Base-by-base conservation (phyloP, 768 basidiomycete species). In the Xanthoconium stramineum region DNA sequence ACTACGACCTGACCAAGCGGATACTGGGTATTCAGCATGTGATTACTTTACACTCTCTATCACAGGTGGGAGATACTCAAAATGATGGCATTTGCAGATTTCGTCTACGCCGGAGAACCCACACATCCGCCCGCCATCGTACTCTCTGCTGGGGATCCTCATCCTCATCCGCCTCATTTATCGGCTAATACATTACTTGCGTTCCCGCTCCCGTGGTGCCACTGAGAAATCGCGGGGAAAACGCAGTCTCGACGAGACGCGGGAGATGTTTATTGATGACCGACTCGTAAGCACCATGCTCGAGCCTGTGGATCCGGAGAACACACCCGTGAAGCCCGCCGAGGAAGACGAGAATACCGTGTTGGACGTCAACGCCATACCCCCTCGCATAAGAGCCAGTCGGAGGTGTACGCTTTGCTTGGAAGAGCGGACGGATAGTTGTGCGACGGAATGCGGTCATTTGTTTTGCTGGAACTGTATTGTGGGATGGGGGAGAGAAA, bases 391-490 rank as follows among this genome's bases (percentile, higher is more conserved):
- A 3, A 76, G 88, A 51, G 82, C 80, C 12, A 77, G 82, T 10
- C 76, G 91, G 65, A 86, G 79, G 57, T 94, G 92, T 60, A 91
- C 91, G 6, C 77, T 94, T 29, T 94, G 92, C 65, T 72, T 94
- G 49, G 92, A 94, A 62, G 89, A 92, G 69, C 79, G 92, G 62
- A 91, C 88, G 0, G 82, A 85, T 55, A 91, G 84, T 61, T 86
- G 85, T 66, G 83, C 86, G 30, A 94, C 92, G 0, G 92, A 94
- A 69, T 94, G 92, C 61, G 92, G 92, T 0, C 92, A 94, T 69
- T 65, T 94, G 45, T 94, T 94, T 67, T 93, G 91, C 62, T 94
- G 92, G 92, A 84, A 78, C 61, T 94, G 92, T 63, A 90, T 94
- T 39, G 83, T 89, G 43, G 89, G 86, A 11, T 94, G 92, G 92